Base-by-base conservation (phyloP, 192 early-diverging fungal species). In the Dimargaris cristalligena region DNA sequence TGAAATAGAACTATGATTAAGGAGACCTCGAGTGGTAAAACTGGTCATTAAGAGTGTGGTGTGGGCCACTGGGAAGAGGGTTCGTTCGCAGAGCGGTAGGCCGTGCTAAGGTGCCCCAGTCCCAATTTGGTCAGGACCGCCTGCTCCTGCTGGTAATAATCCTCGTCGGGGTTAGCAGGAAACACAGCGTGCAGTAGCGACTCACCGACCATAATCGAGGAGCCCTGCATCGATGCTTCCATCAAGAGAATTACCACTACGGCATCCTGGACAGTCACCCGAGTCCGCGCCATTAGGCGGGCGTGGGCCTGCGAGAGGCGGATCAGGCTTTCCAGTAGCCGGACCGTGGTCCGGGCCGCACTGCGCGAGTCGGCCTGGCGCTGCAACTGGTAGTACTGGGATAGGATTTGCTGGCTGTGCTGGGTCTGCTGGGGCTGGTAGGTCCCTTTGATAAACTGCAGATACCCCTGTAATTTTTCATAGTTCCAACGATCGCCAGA, bases 351-450 rank as follows among this genome's bases (percentile, higher is more conserved):
- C 35, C 87, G 63, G 0, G 85, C 86, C 0, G 80, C 76, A 44
- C 81, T 80, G 23, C 76, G 63, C 16, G 73, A 44, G 62, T 89
- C 87, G 6, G 76, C 66, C 34, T 75, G 73, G 2, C 87, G 71
- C 62, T 89, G 85, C 26, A 78, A 47, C 61, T 84, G 84, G 60
- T 88, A 89, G 67, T 89, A 89, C 14, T 74, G 49, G 3, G 74
- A 72, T 47, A 89, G 67, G 18, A 89, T 80, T 30, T 72, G 67
- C 41, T 80, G 75, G 52, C 79, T 77, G 13, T 77, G 81, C 8
- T 70, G 70, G 1, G 83, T 81, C 0, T 82, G 67, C 38, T 48
- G 52, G 3, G 87, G 87, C n/a, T 70, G 55, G 33, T 77, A 72
- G 0, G 67, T 51, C 1, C 74, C 26, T 60, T 84, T 86, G 56